Base-by-base conservation (phyloP, 2,329 filamentous ascomycete species). In the Onygena corvina region DNA sequence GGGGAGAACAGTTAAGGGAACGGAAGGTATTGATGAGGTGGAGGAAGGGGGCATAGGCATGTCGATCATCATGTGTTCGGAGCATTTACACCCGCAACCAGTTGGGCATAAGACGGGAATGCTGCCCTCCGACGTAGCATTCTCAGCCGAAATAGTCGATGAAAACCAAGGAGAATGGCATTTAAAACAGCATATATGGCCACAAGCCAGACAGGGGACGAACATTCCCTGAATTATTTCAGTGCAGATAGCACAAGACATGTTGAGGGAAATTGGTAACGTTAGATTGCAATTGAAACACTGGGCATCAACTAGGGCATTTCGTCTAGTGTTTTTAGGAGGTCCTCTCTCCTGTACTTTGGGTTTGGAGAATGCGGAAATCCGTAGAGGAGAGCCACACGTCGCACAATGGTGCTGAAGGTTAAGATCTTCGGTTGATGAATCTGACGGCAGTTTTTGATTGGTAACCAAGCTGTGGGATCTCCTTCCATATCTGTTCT, bases 1-100 rank as follows among this genome's bases (percentile, higher is more conserved):
- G 2, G 18, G 11, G 8, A 38, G n/a, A 3, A 8, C 27, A 58
- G 29, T 52, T 53, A 40, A 51, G 56, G n/a, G 49, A 12, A 36
- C 50, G 51, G 35, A 46, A 4, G 8, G 53, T 57, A 18, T 47
- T 40, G 21, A 31, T 50, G 48, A 52, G 51, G 48, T 51, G 34
- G 50, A 34, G 23, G 53, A 42, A 20, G 54, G 42, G 3, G 65
- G 63, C 34, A 61, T 61, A 14, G 64, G 58, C 3, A 68, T 59
- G 3, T 65, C 48, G 11, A 65, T 54, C 27, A 56, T 55, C 4
- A 61, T 51, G 42, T 70, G 62, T 14, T 70, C 63, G 2, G 67
- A 62, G 55, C 71, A 74, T 50, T 59, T 60, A 49, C 71, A 74
- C 46, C 69, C 71, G 56, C 71, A 74, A n/a, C 70, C 70, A 9